These are phyloP conservation scores for Achlya hypogyna DNA, from an alignment of 352 stramenopile species.

Conservation along the genomic window DNA sequence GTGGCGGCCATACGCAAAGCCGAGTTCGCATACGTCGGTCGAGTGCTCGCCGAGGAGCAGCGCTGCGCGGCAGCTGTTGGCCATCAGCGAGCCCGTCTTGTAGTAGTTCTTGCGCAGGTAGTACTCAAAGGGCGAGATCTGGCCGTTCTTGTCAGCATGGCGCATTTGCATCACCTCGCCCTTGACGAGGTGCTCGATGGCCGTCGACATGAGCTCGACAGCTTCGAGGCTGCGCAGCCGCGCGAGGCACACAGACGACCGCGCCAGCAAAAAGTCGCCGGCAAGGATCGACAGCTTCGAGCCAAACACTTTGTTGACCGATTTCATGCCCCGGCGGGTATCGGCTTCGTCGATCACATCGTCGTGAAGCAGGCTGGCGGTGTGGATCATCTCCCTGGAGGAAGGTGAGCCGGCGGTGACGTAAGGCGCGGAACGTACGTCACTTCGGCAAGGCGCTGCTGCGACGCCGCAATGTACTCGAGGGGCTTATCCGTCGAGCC, in stretches of 20 bases:
- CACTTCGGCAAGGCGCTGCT: constrained; percentile 78
- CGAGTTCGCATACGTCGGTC: constrained; percentile 63
- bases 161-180: constrained; percentile 99
- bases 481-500: constrained; percentile 47
- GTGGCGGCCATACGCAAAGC: constrained; percentile 96
- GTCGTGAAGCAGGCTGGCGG: constrained; percentile 97
- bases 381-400: constrained; percentile 97
- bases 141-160: constrained; percentile 46
- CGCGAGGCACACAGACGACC: constrained; percentile 93
- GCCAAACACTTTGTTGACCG: constrained; percentile 96
- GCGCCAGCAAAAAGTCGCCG: constrained; percentile 95
- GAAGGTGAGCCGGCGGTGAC: background rate
- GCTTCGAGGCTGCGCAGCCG: constrained; percentile 91
- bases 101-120: constrained; percentile 99
- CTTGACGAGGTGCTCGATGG: constrained; percentile 98
- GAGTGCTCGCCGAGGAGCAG: constrained; percentile 90
- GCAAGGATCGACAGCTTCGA: constrained; percentile 98
- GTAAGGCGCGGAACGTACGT: constrained; percentile 31
- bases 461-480: constrained; percentile 60
- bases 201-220: constrained; percentile 96
- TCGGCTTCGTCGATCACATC: constrained; percentile 98
- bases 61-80: constrained; percentile 93
- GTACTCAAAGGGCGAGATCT: constrained; percentile 87
- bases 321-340: constrained; percentile 88
- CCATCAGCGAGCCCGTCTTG: constrained; percentile 98